These are phyloP conservation scores for Lentinula sp. DNA, from an alignment of 768 basidiomycete species.

Conservation along the genomic window DNA sequence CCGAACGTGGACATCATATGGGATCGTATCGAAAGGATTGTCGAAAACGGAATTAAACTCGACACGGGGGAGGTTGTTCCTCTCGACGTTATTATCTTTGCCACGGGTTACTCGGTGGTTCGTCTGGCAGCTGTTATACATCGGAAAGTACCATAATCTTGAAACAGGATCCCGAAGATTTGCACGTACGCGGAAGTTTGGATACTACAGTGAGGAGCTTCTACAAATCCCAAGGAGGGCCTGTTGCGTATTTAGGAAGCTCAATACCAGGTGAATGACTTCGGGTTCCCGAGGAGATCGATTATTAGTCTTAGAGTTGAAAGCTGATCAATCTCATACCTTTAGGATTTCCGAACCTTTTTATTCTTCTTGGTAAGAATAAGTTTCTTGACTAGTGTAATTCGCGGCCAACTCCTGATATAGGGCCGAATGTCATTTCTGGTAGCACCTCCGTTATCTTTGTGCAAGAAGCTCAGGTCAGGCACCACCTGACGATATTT, in stretches of 20 bases:
- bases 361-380: slow-evolving; percentile 36
- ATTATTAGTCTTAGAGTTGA: background rate
- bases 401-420: background rate
- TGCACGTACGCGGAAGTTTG: slow-evolving; percentile 35
- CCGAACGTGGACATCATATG: slow-evolving; percentile 49
- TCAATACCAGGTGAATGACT: slow-evolving; percentile 28
- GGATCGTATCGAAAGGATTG: slow-evolving; percentile 42
- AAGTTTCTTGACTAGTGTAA: background rate
- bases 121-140: slow-evolving; percentile 10
- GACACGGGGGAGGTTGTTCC: slow-evolving; percentile 42
- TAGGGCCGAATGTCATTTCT: slow-evolving; percentile 51
- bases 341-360: slow-evolving; percentile 47
- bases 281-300: background rate
- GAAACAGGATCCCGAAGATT: slow-evolving; percentile 28
- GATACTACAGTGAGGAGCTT: slow-evolving; percentile 38
- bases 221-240: slow-evolving; percentile 40
- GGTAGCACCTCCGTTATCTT: slow-evolving; percentile 57
- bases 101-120: slow-evolving; percentile 48
- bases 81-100: slow-evolving; percentile 53
- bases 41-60: slow-evolving; percentile 43
- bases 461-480: slow-evolving; percentile 49
- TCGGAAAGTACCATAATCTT: background rate
- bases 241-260: slow-evolving; percentile 47
- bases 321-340: background rate
- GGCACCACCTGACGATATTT: background rate